Conservation (phyloP, 116 monocot genomes). For the Phalaenopsis hybrid region DNA sequence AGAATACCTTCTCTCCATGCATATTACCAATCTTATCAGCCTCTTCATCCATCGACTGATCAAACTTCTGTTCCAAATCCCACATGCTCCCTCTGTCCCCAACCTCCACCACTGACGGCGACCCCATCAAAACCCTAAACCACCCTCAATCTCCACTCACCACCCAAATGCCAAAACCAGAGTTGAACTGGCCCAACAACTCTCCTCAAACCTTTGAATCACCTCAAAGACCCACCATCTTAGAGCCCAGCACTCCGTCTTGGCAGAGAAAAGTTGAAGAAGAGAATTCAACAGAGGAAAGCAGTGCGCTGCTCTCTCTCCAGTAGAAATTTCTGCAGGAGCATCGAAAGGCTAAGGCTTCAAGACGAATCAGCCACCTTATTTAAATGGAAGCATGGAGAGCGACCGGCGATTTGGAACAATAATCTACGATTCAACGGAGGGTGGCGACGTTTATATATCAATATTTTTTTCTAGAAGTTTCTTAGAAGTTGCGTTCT, state of each 20-base stretch:
- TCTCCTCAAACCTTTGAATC: no score
- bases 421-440: no score
- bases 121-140: slow-evolving; percentile 29
- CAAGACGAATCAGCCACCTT: no score
- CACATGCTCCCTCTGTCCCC: slow-evolving; percentile 62
- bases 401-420: no score
- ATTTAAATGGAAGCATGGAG: not conserved
- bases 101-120: slow-evolving; percentile 21
- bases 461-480: no score
- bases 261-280: no score
- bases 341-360: not conserved
- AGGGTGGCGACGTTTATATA: no score
- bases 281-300: no score
- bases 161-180: not conserved
- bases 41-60: slow-evolving; percentile 92
- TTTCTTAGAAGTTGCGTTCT: no score
- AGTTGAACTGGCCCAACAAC: no score
- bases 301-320: not conserved
- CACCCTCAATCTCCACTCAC: not conserved
- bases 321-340: not conserved
- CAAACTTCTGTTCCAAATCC: slow-evolving; percentile 75
- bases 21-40: slow-evolving; percentile 59
- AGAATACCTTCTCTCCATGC: slow-evolving; percentile 65
- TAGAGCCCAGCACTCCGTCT: not conserved
- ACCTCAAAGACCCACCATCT: not conserved